Evolutionary conservation across 2,329 filamentous ascomycete genomes (phyloP), one percentile per base, ranked within the genome.

Genomic region (Erysiphe pulchra): DNA sequence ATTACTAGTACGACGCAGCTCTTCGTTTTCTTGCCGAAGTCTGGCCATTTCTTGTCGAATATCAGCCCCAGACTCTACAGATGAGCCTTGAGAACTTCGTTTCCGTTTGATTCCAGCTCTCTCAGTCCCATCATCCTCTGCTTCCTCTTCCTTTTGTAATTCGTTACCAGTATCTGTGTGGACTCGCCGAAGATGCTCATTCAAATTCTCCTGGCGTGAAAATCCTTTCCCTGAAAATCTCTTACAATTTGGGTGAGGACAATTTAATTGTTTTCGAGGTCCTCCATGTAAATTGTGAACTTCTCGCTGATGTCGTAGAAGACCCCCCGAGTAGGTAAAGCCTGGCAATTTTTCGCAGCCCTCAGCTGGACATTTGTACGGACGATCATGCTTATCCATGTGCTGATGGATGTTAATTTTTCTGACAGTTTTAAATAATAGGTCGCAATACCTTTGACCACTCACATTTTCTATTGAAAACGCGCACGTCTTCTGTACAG

Each of bases 341-440:
- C 87, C 87, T 45, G 82, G 81, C 0, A 93, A 71, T 56, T 93
- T 93, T 56, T 87, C 83, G 61, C 87, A 94, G 34, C 80, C 80
- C n/a, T 73, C 69, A 39, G 79, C 76, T 18, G 66, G 69, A 61
- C 87, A 95, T 55, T 85, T 81, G 59, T 94, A 95, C 1, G 87
- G 87, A 12, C 87, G 72, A 54, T 93, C 85, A 59, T 95, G 87
- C 60, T 93, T 93, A 63, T 95, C 87, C 86, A 94, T 94, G 60
- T 95, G 87, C 64, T 95, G 49, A 45, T 48, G 7, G 13, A 17
- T 34, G 32, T 34, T 34, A 34, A n/a, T n/a, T 12, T 34, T 11
- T n/a, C 14, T 34, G 32, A n/a, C 4, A 34, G 14, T 34, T 12
- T n/a, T 38, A 38, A 7, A 38, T n/a, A 38, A 38, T 16, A 38